phyloP scores from a whole-genome alignment of 495 filamentous ascomycete genomes.

The Aspergillus mulundensis region DNA sequence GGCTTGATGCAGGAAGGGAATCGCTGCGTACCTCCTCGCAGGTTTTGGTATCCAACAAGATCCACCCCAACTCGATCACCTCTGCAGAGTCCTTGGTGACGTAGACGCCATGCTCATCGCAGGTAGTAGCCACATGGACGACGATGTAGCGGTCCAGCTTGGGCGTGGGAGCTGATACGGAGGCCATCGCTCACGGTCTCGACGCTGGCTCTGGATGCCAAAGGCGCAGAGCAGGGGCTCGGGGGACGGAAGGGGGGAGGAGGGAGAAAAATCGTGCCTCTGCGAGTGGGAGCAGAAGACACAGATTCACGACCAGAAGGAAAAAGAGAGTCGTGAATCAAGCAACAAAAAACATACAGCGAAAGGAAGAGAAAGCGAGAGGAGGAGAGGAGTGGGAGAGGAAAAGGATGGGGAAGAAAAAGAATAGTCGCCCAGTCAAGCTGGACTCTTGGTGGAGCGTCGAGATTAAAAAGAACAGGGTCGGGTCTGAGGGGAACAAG shows the following conservation, averaged over 20 bases:
- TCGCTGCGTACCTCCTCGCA: conserved; percentile 74
- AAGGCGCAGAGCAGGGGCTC: conserved; percentile 28
- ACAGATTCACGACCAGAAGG: conserved; percentile 27
- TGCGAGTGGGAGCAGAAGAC: conserved; percentile 34
- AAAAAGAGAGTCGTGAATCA: conserved; percentile 16
- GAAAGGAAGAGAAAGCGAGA: conserved; percentile 25
- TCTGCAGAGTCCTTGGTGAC: conserved; percentile 98
- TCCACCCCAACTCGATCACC: conserved; percentile 98
- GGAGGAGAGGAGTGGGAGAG: conserved; percentile 21
- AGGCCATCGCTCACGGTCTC: conserved; percentile 36
- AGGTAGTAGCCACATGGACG: conserved; percentile 97
- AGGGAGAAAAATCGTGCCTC: conserved; percentile 25
- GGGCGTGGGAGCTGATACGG: conserved; percentile 48
- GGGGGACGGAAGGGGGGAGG: conserved; percentile 18
- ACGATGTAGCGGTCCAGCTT: conserved; percentile 94
- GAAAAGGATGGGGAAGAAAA: conserved; percentile 21
- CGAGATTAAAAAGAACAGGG: conserved; percentile 38
- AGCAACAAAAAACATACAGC: conserved; percentile 28
- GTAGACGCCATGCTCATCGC: conserved; percentile 98
- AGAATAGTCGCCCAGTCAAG: conserved; percentile 15
- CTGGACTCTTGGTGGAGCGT: conserved; percentile 27
- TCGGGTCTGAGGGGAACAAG: conserved; percentile 25
- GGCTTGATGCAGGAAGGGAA: conserved; percentile 13
- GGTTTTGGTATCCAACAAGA: conserved; percentile 83
- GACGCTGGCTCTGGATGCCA: conserved; percentile 14